phyloP scores from a whole-genome alignment of 805 yeast genomes.

The Candida ulmi region DNA sequence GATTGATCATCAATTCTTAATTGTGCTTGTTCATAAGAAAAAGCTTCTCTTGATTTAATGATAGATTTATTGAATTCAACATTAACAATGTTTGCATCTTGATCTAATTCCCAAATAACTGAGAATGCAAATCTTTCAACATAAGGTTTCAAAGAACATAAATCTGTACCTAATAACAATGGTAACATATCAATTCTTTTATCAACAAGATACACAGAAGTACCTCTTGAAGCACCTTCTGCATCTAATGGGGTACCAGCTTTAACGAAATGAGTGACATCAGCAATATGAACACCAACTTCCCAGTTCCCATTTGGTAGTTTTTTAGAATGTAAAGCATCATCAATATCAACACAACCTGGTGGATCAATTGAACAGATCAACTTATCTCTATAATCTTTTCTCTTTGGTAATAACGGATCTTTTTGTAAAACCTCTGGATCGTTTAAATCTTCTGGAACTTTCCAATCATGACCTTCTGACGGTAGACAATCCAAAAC shows the following conservation, averaged over 20 bases:
- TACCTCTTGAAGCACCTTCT: constrained; percentile 96
- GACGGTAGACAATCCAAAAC: constrained; percentile 88
- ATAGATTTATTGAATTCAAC: constrained; percentile 82
- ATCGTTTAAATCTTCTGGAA: constrained; percentile 57
- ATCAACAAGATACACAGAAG: constrained; percentile 94
- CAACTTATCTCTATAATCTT: constrained; percentile 80
- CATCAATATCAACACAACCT: constrained; percentile 97
- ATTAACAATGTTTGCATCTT: constrained; percentile 75
- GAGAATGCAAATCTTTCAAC: constrained; percentile 96
- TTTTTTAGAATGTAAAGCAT: constrained; percentile 83
- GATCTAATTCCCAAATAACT: constrained; percentile 91
- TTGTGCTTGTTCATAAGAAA: constrained; percentile 92
- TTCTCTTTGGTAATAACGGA: constrained; percentile 50
- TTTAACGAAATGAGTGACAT: constrained; percentile 95
- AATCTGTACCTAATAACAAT: constrained; percentile 86
- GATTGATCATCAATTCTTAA: constrained; percentile 74
- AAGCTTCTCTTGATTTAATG: constrained; percentile 88
- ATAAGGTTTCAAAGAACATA: constrained; percentile 91
- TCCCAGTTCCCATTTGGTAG: constrained; percentile 93
- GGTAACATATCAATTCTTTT: constrained; percentile 99
- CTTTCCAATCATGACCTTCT: constrained; percentile 93
- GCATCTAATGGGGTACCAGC: constrained; percentile 87
- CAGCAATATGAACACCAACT: constrained; percentile 99
- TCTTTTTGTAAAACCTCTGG: constrained; percentile 48
- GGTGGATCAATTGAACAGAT: constrained; percentile 98